Percentiles rank a stretch among this genome's conserved stretches.
These are phyloP conservation scores for Fusarium oligoseptatum DNA, from an alignment of 2,329 filamentous ascomycete genomes.

Conservation along the genomic window DNA sequence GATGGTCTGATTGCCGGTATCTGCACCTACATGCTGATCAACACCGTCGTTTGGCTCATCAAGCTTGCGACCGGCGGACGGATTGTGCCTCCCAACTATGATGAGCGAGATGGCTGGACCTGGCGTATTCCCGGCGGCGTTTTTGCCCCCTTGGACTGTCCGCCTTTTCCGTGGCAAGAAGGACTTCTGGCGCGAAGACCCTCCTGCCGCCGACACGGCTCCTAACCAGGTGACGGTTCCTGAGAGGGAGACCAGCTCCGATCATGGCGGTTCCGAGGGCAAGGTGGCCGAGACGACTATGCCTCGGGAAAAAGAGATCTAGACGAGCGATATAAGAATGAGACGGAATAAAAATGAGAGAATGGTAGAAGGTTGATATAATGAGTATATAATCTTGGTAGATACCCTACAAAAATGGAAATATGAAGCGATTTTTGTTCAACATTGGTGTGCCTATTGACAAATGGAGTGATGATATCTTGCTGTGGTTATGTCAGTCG, in stretches of 20 bases:
- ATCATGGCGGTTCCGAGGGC: constrained; percentile 43
- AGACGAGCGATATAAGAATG: neutral
- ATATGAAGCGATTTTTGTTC: constrained; percentile 7
- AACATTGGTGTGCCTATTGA: neutral
- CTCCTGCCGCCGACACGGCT: constrained; percentile 36
- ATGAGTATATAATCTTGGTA: constrained; percentile 11
- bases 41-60: constrained; percentile 77
- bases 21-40: constrained; percentile 81
- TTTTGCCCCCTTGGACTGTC: constrained; percentile 78
- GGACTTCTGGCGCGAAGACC: constrained; percentile 74
- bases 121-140: constrained; percentile 82
- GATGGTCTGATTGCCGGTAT: constrained; percentile 88
- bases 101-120: constrained; percentile 84
- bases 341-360: neutral
- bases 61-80: constrained; percentile 76
- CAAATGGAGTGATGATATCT: neutral
- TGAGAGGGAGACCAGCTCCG: constrained; percentile 40
- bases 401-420: constrained; percentile 23
- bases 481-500: neutral
- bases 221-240: constrained; percentile 22
- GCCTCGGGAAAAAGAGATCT: constrained; percentile 39
- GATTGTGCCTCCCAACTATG: constrained; percentile 80
- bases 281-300: constrained; percentile 37
- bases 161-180: constrained; percentile 75
- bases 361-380: constrained; percentile 23